Conservation (phyloP, 2,329 filamentous ascomycete species). For the Sporothrix dimorphospora region DNA sequence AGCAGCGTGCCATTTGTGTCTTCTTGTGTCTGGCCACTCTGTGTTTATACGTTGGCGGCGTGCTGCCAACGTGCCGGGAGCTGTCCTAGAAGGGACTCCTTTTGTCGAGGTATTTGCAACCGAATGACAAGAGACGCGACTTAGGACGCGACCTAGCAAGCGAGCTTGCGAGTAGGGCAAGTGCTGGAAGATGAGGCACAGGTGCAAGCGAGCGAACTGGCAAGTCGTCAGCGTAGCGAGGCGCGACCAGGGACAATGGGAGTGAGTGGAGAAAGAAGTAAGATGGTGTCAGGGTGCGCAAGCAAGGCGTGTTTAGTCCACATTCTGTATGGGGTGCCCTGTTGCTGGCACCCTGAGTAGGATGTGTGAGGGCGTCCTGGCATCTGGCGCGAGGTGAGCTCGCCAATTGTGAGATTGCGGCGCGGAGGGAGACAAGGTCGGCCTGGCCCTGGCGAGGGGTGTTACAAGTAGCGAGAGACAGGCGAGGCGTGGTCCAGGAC, state of each 20-base stretch:
- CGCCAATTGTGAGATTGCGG: constrained; percentile 27
- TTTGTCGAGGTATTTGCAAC: not conserved
- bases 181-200: not conserved
- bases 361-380: not conserved
- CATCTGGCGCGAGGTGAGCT: constrained; percentile 7
- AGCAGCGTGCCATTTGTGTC: not conserved
- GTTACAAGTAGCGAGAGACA: constrained; percentile 35
- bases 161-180: constrained; percentile 8
- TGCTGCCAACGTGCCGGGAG: not conserved
- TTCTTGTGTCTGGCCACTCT: not conserved
- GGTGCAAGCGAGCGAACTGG: not conserved
- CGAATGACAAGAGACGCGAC: not conserved
- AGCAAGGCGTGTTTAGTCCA: not conserved
- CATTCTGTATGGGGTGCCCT: not conserved
- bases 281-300: not conserved
- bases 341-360: not conserved
- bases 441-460: constrained; percentile 33
- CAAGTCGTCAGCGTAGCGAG: not conserved
- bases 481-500: constrained; percentile 16
- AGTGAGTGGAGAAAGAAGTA: not conserved
- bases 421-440: not conserved
- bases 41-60: not conserved
- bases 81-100: not conserved
- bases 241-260: not conserved
- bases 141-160: constrained; percentile 1